Conservation (phyloP, 352 stramenopile species). For the Achlya hypogyna region DNA sequence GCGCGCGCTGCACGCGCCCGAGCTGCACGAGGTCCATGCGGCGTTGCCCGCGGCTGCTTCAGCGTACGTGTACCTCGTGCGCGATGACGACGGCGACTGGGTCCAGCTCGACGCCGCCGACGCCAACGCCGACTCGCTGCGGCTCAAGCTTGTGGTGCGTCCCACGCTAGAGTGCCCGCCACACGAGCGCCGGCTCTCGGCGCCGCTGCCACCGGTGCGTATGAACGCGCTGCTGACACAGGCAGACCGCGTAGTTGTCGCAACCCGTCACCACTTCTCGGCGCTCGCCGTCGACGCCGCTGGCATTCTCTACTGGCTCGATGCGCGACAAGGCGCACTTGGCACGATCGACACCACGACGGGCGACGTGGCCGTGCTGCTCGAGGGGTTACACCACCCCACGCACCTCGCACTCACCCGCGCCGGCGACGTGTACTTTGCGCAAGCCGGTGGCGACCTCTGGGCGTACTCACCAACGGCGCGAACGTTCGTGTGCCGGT, state of each 20-base stretch:
- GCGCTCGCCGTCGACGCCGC: not conserved
- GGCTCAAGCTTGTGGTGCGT: not conserved
- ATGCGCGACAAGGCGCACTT: not conserved
- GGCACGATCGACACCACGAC: not conserved
- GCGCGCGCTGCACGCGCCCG: not conserved
- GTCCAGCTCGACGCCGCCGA: not conserved
- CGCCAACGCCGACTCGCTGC: not conserved
- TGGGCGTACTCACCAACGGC: not conserved
- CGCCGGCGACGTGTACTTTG: not conserved
- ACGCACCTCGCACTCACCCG: not conserved
- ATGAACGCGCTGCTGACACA: not conserved
- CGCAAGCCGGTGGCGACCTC: not conserved
- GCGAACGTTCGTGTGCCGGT: no score
- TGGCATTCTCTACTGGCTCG: constrained; percentile 11
- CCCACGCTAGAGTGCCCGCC: not conserved
- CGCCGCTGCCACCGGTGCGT: not conserved
- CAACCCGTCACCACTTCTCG: not conserved
- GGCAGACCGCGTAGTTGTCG: not conserved
- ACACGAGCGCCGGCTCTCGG: not conserved
- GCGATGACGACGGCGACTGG: constrained; percentile 1
- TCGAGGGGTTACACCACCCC: not conserved
- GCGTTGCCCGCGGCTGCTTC: not conserved
- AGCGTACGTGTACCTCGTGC: not conserved
- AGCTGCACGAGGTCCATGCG: not conserved
- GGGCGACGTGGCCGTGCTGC: not conserved